Conservation (phyloP, 805 yeast species). For the Nakazawaea molendinolei region DNA sequence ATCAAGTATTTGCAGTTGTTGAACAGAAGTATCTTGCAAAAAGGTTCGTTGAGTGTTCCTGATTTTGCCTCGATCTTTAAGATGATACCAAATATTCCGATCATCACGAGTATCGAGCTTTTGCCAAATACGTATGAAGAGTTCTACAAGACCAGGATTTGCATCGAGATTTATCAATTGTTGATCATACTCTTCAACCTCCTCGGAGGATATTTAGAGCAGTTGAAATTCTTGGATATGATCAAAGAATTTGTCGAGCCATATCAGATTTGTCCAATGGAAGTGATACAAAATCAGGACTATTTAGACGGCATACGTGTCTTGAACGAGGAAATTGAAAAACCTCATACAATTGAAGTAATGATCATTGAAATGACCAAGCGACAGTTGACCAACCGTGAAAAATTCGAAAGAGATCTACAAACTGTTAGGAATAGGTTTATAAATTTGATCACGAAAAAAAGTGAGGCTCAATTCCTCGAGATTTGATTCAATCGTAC, state of each 20-base stretch:
- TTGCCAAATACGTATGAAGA: background rate
- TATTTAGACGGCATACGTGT: background rate
- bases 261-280: background rate
- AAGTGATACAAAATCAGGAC: background rate
- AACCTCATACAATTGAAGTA: background rate
- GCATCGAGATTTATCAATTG: background rate
- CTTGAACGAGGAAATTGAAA: slow-evolving; percentile 1
- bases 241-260: background rate
- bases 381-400: background rate
- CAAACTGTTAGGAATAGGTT: background rate
- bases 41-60: background rate
- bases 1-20: slow-evolving; percentile 1
- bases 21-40: background rate
- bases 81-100: slow-evolving; percentile 3
- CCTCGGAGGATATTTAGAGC: background rate
- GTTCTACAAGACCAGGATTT: background rate
- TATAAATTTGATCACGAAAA: background rate
- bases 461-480: too few species aligned
- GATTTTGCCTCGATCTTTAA: slow-evolving; percentile 4
- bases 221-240: background rate
- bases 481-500: slow-evolving; percentile 3
- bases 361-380: background rate
- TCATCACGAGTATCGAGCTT: background rate
- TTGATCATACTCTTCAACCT: slow-evolving; percentile 4
- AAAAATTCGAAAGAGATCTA: background rate